Evolutionary conservation across 805 yeast species (phyloP), one percentile per base, ranked within the genome.

Genomic region (Sugiyamaella floridensis): DNA sequence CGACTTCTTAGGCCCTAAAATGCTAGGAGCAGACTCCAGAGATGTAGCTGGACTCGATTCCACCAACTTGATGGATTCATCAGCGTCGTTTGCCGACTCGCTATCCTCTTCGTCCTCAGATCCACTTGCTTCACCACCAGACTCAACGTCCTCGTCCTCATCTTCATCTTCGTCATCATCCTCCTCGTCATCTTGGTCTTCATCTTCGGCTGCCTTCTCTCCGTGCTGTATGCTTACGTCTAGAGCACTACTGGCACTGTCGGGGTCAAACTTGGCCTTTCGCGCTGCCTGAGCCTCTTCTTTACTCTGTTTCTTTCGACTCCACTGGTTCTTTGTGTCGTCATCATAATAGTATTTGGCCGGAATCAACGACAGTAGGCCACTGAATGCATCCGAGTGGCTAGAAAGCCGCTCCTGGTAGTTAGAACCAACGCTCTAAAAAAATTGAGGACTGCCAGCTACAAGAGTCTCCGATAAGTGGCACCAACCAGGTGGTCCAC

Each of bases 341-440:
- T 86, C 96, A 67, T 90, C 97, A 66, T 87, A 89, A 67, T 92
- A 92, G 64, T 85, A 89, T 65, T 89, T 89, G 2, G 97, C 96
- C 2, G 98, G 97, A 54, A 92, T 90, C 67, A 92, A 73, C 18
- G 97, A 88, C 54, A 92, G 74, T 49, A 92, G 73, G 20, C 97
- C 96, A 65, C 87, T 88, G 67, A 92, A 92, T 3, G 97, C 63
- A 32, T 63, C 62, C 12, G 71, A 67, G 52, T 69, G 71, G 54
- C 63, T 61, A 43, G 55, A 56, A 26, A 69, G 59, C 55, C 73
- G 63, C 41, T 69, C 70, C 54, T 59, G 40, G 16, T 32, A 16
- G 50, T 47, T 43, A 53, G 54, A 40, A 14, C 29, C 2, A 9
- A 22, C 26, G 26, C 26, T 22, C 26, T 6, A 22, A 3, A 22